Base-by-base conservation (phyloP, 1,284 basidiomycete species). In the Polyporus tsugae region DNA sequence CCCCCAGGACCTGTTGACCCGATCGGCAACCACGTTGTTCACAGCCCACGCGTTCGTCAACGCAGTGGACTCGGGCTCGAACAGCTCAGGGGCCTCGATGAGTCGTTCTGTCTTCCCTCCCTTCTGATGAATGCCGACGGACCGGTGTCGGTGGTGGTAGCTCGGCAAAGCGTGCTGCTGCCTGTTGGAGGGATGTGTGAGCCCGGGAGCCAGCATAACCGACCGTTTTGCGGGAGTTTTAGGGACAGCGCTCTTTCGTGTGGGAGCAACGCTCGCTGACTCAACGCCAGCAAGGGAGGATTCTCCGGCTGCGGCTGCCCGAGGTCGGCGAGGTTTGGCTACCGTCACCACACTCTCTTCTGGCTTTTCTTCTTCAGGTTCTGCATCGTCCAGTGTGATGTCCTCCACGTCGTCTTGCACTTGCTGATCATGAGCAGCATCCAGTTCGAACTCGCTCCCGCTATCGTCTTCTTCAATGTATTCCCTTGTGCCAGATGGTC, bases 91-190 rank as follows among this genome's bases (percentile, higher is more conserved):
- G 19, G 75, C 76, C 29, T 81, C 74, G 5, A 79, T 74, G 2
- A 94, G 84, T 35, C 91, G 84, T 75, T 91, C 88, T 3, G 89
- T 87, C 65, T 80, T 84, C 52, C 82, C 84, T 11, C 76, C 71
- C 60, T 83, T 83, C 22, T 82, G 80, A 74, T 86, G 87, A 2
- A 92, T 78, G 0, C 91, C 87, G 2, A 87, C 80, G 25, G 91
- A 87, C 36, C 90, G 82, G 74, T 93, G 91, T 53, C 91, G 84
- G 75, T 92, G 90, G 66, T 92, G 85, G 0, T 87, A 79, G 72
- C 85, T 91, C 0, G 90, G 90, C 6, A 90, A 78, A 4, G 83
- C 79, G 69, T 87, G 85, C 73, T 82, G 85, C 74, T 90, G 82
- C 60, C 85, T 79, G 72, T 78, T 81, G 38, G 84, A 73, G 62